Base-by-base conservation (phyloP, 805 yeast genomes). In the Yarrowia sp. region DNA sequence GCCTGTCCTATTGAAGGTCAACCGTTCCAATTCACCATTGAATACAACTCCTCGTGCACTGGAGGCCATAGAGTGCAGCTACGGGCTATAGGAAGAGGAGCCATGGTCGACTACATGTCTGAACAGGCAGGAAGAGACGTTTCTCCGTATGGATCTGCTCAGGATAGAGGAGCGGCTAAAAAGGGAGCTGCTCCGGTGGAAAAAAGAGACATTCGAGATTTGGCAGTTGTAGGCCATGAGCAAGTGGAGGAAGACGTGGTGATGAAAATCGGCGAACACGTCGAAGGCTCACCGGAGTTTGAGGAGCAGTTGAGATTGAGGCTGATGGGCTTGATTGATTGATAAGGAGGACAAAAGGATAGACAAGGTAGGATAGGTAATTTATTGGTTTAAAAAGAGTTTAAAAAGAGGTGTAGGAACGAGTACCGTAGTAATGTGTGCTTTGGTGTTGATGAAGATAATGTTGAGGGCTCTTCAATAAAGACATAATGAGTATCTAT, bases 211-310 rank as follows among this genome's bases (percentile, higher is more conserved):
- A 5, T 16, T 35, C 8, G 5, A 19, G 59, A n/a, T 1, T 3
- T 11, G 53, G 5, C 4, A 26, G 32, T 5, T 3, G 32, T 26
- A 5, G 32, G 7, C 32, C 32, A 26, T 26, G 19, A 19, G 19
- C 32, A 26, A 26, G 32, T 26, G 32, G 32, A 5, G 32, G 32
- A 26, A 3, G 32, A 26, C 32, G 32, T 26, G 32, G 32, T 26
- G 32, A 26, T 26, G 32, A 26, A 26, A 26, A 26, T 26, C 32
- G 42, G 15, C 8, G 15, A 32, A 2, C 26, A n/a, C 9, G 43
- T 59, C 9, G 65, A 59, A 42, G 65, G 65, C 32, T 43, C 52
- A 14, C 40, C 26, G 42, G 52, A 59, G 43, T 59, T 59, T 45
- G 65, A 59, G 42, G 65, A 48, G 3, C 32, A 35, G 12, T 11